A percentile compares a stretch with the other conserved stretches of the same genome.
Conservation (phyloP, 371 early-diverging fungal genomes). For the Haplosporangium sp. region DNA sequence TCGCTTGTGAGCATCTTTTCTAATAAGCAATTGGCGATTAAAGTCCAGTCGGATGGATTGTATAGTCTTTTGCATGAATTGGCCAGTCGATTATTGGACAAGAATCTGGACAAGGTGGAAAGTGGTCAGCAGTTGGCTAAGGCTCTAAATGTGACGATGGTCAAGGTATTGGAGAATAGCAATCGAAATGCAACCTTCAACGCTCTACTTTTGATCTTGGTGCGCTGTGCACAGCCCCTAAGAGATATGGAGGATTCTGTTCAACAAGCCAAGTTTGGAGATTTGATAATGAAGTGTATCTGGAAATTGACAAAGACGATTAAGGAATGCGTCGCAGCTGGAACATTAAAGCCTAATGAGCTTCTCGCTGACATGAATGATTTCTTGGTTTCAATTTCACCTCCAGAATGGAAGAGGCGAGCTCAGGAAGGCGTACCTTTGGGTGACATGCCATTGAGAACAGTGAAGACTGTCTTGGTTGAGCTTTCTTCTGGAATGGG, state of each 20-base stretch:
- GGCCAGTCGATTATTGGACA: constrained; percentile 83
- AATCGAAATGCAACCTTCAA: constrained; percentile 82
- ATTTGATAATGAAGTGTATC: constrained; percentile 95
- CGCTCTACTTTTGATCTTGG: constrained; percentile 61
- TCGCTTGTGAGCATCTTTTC: constrained; percentile 83
- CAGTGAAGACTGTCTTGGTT: constrained; percentile 91
- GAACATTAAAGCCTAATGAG: constrained; percentile 65
- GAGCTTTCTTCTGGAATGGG: constrained; percentile 81
- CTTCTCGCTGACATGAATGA: constrained; percentile 82
- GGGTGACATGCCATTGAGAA: constrained; percentile 93
- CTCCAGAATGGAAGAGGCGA: constrained; percentile 88
- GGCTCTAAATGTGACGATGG: constrained; percentile 89
- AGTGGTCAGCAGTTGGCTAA: constrained; percentile 76
- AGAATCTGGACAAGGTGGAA: constrained; percentile 71
- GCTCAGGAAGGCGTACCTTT: constrained; percentile 77
- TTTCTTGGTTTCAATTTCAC: constrained; percentile 85
- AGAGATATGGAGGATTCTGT: constrained; percentile 61
- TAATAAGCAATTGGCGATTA: constrained; percentile 70
- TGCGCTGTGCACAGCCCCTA: constrained; percentile 59
- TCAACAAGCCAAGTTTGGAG: constrained; percentile 80
- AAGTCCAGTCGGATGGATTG: constrained; percentile 71
- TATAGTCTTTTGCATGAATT: constrained; percentile 80
- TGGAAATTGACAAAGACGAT: constrained; percentile 95
- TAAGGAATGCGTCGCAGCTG: constrained; percentile 69
- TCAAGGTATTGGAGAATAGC: constrained; percentile 87